These are phyloP conservation scores for Ramalina peruviana DNA, from an alignment of 495 filamentous ascomycete genomes.

Conservation along the genomic window DNA sequence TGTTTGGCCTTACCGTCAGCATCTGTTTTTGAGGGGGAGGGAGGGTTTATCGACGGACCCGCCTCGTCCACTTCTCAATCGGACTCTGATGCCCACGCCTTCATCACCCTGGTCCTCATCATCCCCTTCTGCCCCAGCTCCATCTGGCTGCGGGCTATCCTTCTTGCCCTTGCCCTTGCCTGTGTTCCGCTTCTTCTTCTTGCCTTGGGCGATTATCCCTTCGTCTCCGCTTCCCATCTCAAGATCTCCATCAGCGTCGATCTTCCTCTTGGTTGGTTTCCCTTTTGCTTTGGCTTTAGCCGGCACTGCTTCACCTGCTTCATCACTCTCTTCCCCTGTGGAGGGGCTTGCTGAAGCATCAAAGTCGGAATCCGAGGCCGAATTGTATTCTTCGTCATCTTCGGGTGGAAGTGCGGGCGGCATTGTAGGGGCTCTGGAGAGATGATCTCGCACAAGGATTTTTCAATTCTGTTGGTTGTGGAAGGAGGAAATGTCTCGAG, in stretches of 20 bases:
- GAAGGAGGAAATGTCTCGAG: too few relatives aligned
- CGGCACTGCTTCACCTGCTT: neutral
- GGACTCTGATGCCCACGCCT: constrained; percentile 66
- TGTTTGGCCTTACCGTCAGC: constrained; percentile 5
- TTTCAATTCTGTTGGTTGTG: too few relatives aligned
- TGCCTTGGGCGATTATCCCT: constrained; percentile 48
- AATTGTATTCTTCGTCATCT: constrained; percentile 11
- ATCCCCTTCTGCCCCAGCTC: constrained; percentile 41
- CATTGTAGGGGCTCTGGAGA: neutral
- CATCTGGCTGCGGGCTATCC: constrained; percentile 21
- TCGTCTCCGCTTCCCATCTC: constrained; percentile 61
- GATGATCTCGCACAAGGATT: too few relatives aligned
- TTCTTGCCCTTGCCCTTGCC: constrained; percentile 34
- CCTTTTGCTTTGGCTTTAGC: neutral
- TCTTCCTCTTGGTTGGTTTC: constrained; percentile 26
- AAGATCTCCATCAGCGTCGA: constrained; percentile 16
- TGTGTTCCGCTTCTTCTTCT: constrained; percentile 41
- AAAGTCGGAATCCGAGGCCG: constrained; percentile 16
- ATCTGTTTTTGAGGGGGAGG: constrained; percentile 2
- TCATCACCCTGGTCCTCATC: constrained; percentile 38
- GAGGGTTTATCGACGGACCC: constrained; percentile 27
- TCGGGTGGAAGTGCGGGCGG: constrained; percentile 3
- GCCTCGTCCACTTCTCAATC: constrained; percentile 59
- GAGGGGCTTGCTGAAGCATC: constrained; percentile 12
- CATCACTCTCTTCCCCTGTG: constrained; percentile 11